Percentiles rank a stretch among this genome's conserved stretches.
Evolutionary conservation across 495 filamentous ascomycete genomes (phyloP).

Genomic region (Aspergillus ostianus): DNA sequence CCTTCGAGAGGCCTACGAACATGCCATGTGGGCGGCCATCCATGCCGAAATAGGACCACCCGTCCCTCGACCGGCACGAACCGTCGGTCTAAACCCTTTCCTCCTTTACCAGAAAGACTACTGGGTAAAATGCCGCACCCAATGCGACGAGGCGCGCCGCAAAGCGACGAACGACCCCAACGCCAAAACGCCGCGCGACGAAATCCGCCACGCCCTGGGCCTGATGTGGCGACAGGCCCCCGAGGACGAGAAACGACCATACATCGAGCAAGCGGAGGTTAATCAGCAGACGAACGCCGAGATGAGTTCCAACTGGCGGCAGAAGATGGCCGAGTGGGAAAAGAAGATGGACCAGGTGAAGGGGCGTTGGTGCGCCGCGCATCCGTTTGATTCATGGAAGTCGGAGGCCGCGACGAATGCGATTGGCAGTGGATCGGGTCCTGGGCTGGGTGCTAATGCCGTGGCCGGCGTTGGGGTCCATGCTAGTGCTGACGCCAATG

Average conservation of each 20-base stretch:
- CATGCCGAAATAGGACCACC: constrained; percentile 68
- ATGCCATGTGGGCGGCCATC: constrained; percentile 67
- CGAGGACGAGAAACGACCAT: constrained; percentile 68
- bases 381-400: constrained; percentile 49
- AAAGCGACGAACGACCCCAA: constrained; percentile 63
- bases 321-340: constrained; percentile 67
- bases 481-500: neutral
- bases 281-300: constrained; percentile 63
- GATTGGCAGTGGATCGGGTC: neutral
- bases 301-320: constrained; percentile 56
- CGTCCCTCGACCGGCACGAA: constrained; percentile 65
- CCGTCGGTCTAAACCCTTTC: constrained; percentile 65
- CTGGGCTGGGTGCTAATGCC: neutral
- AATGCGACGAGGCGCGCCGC: constrained; percentile 66
- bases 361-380: constrained; percentile 58
- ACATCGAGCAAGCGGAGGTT: constrained; percentile 65
- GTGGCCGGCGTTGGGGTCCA: neutral
- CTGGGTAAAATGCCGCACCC: constrained; percentile 69
- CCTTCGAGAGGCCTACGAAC: constrained; percentile 67
- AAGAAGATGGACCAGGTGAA: constrained; percentile 56
- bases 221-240: constrained; percentile 83
- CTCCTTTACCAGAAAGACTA: constrained; percentile 69
- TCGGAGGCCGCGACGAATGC: neutral
- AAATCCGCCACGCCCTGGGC: constrained; percentile 77
- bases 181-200: constrained; percentile 64